phyloP scores from a whole-genome alignment of 2,329 filamentous ascomycete species.

The Byssoonygena ceratinophila region DNA sequence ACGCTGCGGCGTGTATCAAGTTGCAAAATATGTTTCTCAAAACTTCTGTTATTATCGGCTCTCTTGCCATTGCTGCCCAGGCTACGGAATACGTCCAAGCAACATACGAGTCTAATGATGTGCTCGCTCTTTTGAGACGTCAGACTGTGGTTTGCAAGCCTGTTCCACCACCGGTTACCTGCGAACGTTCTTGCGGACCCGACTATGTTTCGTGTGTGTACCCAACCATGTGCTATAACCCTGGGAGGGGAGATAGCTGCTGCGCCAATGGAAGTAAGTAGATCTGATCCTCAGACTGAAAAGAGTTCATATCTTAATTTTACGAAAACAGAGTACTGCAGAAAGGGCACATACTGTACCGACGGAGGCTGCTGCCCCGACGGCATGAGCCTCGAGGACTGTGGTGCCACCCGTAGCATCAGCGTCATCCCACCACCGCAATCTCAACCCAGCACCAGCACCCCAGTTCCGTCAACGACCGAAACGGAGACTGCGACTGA shows the following conservation, averaged over 20 bases:
- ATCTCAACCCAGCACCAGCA: neutral
- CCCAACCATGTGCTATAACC: constrained; percentile 9
- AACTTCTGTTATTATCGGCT: constrained; percentile 3
- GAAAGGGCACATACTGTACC: constrained; percentile 10
- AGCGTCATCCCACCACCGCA: constrained; percentile 5
- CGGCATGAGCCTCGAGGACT: constrained; percentile 9
- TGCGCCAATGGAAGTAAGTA: constrained; percentile 14
- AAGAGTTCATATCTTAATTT: neutral
- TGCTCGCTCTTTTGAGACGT: constrained; percentile 1
- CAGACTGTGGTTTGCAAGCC: constrained; percentile 5
- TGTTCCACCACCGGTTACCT: constrained; percentile 10
- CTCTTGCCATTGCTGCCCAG: constrained; percentile 5
- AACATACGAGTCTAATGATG: constrained; percentile 1
- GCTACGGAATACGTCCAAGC: neutral
- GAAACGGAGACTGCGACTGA: neutral
- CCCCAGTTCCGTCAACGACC: neutral
- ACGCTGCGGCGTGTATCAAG: neutral
- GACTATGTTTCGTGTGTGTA: constrained; percentile 6
- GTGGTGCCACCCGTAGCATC: constrained; percentile 7
- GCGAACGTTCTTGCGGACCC: constrained; percentile 10
- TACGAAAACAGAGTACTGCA: constrained; percentile 11
- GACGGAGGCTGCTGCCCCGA: constrained; percentile 11
- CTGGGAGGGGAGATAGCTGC: constrained; percentile 8
- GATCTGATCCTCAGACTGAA: neutral
- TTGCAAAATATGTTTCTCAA: constrained; percentile 10